Evolutionary conservation across 192 early-diverging fungal species (phyloP).

Genomic region (Coemansia sp.): DNA sequence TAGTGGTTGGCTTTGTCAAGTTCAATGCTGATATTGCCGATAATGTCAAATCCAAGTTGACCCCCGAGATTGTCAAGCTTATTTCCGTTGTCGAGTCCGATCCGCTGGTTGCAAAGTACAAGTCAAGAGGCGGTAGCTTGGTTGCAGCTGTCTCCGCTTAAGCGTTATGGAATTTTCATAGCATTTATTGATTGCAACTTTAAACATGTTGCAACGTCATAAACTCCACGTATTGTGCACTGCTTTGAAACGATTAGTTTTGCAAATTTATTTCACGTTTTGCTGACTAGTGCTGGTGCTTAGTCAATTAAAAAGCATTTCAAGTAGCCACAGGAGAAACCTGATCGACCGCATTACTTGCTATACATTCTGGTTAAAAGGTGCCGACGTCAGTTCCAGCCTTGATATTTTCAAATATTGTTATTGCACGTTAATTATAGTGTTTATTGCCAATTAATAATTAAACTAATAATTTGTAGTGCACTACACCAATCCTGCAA

Average conservation of each 20-base stretch:
- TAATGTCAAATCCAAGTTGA: conserved; percentile 8
- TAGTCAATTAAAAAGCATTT: conserved; percentile 45
- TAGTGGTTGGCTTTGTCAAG: background rate
- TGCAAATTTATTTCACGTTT: conserved; percentile 19
- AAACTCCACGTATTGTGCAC: conserved; percentile 19
- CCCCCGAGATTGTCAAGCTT: conserved; percentile 26
- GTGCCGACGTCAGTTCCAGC: too few species aligned
- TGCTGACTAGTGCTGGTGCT: conserved; percentile 47
- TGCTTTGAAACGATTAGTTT: conserved; percentile 32
- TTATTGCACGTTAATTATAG: too few species aligned
- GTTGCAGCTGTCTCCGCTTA: conserved; percentile 2
- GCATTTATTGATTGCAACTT: background rate
- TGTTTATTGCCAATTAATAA: too few species aligned
- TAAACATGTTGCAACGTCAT: background rate
- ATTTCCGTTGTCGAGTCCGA: conserved; percentile 17
- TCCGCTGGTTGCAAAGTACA: background rate
- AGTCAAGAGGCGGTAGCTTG: conserved; percentile 16
- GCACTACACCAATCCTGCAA: too few species aligned
- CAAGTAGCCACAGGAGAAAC: conserved; percentile 18
- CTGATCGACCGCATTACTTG: too few species aligned
- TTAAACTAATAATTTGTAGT: too few species aligned
- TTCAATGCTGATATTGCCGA: background rate
- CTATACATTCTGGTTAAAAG: too few species aligned
- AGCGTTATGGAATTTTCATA: background rate
- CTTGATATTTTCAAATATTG: too few species aligned